A percentile compares a stretch with the other conserved stretches of the same genome.
These are phyloP conservation scores for Acaromyces ingoldii DNA, from an alignment of 1,284 basidiomycete species.

Conservation along the genomic window DNA sequence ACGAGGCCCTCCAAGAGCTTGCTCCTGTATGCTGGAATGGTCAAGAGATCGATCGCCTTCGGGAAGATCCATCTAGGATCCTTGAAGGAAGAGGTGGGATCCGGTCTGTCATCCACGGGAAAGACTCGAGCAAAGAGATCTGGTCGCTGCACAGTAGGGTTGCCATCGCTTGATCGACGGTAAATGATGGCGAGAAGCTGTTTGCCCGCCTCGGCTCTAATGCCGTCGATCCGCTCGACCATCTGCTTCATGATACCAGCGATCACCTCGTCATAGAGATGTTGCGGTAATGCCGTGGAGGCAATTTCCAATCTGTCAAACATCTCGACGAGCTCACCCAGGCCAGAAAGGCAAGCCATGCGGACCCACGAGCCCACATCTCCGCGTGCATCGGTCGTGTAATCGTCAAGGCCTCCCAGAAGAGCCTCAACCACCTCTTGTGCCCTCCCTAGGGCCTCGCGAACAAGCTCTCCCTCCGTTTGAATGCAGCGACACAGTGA, in stretches of 20 bases:
- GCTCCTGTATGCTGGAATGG: neutral
- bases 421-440: conserved; percentile 31
- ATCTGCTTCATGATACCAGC: conserved; percentile 77
- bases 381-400: conserved; percentile 86
- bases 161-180: neutral
- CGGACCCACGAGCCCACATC: conserved; percentile 97
- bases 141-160: no score
- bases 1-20: conserved; percentile 7
- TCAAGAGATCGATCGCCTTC: conserved; percentile 2
- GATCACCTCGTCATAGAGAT: conserved; percentile 15
- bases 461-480: conserved; percentile 3
- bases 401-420: conserved; percentile 72
- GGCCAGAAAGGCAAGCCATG: conserved; percentile 64
- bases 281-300: conserved; percentile 11
- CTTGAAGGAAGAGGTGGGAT: neutral
- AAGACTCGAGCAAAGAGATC: neutral
- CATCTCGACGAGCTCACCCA: conserved; percentile 48
- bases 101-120: neutral
- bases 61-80: conserved; percentile 4
- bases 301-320: neutral
- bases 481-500: neutral
- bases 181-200: conserved; percentile 56
- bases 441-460: no score
- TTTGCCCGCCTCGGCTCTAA: conserved; percentile 7
- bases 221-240: conserved; percentile 73